Base-by-base conservation (phyloP, 164 flowering plant genomes). In the Magnolia changhungtana region DNA sequence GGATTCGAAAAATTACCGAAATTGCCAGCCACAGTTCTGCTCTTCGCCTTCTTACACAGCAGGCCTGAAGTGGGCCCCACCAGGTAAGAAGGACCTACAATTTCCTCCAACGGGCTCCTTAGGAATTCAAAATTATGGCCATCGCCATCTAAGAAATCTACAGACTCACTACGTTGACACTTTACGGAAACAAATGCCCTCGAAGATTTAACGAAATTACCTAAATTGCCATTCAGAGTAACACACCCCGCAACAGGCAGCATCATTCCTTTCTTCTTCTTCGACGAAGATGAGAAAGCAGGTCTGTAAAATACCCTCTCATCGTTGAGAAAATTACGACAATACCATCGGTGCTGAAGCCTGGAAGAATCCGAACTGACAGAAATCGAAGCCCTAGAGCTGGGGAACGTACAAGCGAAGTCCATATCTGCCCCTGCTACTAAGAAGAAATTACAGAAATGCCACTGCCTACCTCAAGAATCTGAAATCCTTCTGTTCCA, bases 381-480 rank as follows among this genome's bases (percentile, higher is more conserved):
- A n/a, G 68, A 75, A 79, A 77, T 80, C 0, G 74, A 77, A 8
- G 65, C 64, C 72, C 75, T 75, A 77, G 70, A 78, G 74, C 84
- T 67, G 81, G 76, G 78, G 10, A 89, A 67, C 84, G 84, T 72
- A 78, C 86, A 88, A 0, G 86, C 82, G 21, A 85, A 74, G 67
- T 90, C 95, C 98, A 93, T 93, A 24, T 71, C 78, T 78, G 73
- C 74, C 1, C 49, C 10, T 7, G 50, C 37, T 29, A 68, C 72
- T 65, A 37, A 64, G 18, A 69, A 37, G 27, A 27, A 65, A 61
- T 24, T 59, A 37, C 74, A 6, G 55, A 63, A 71, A 58, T 61
- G 72, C 64, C 74, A 49, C 65, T 16, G 31, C 45, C 63, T 23
- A 52, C 50, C 27, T 52, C 63, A n/a, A 9, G 50, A 14, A 24